Evolutionary conservation across 202 grass and related monocot species (phyloP).

Genomic region (Bolboschoenoplectus hybrid): DNA sequence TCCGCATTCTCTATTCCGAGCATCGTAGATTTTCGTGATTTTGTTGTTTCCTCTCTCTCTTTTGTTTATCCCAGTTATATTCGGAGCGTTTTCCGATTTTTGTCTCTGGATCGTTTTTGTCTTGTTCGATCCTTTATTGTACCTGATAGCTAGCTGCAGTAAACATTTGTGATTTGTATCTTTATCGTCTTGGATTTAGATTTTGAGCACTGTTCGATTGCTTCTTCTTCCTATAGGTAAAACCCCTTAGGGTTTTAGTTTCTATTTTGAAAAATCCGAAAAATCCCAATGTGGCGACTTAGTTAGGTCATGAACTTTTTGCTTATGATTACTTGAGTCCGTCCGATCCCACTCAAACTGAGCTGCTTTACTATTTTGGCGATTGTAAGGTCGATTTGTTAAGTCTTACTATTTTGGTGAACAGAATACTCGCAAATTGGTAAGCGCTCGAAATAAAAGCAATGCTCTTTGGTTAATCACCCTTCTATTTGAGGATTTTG

Average conservation of each 20-base stretch:
- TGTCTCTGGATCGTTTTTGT: neutral
- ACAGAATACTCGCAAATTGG: conserved; percentile 22
- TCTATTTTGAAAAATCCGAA: neutral
- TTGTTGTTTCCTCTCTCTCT: neutral
- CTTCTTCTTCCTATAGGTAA: neutral
- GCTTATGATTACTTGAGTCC: neutral
- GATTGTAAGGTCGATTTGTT: conserved; percentile 23
- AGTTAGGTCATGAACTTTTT: conserved; percentile 17
- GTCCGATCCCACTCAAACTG: conserved; percentile 17
- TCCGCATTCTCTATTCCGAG: neutral
- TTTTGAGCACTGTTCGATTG: conserved; percentile 49
- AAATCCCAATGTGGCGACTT: conserved; percentile 25
- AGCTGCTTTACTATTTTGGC: neutral
- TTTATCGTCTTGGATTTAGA: conserved; percentile 19
- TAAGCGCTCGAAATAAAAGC: neutral
- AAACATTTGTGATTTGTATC: neutral
- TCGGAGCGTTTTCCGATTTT: conserved; percentile 31
- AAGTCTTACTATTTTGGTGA: conserved; percentile 12
- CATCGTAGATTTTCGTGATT: conserved; percentile 21
- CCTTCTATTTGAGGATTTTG: conserved; percentile 26
- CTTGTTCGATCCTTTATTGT: neutral
- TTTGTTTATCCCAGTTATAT: neutral
- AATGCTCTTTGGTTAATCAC: conserved; percentile 11
- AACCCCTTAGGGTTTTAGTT: conserved; percentile 45
- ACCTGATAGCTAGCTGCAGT: neutral